These are phyloP conservation scores for Penicillium paxilli DNA, from an alignment of 495 filamentous ascomycete species.

Conservation along the genomic window DNA sequence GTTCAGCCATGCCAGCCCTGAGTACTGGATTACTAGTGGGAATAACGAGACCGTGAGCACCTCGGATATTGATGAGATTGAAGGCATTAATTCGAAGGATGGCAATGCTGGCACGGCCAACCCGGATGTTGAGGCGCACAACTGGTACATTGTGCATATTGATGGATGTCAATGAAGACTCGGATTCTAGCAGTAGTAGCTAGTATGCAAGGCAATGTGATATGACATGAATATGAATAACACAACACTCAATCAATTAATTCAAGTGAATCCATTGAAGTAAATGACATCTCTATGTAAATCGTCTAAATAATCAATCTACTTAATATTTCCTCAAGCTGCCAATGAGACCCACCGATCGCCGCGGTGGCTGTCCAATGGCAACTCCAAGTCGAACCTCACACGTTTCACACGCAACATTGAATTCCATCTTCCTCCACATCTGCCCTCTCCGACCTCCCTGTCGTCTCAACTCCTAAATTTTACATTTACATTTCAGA, in stretches of 20 bases:
- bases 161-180: slow-evolving; percentile 15
- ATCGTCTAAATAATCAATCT: too few relatives aligned
- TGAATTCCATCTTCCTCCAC: not conserved
- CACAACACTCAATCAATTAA: too few relatives aligned
- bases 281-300: too few relatives aligned
- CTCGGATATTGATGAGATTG: slow-evolving; percentile 39
- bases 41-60: slow-evolving; percentile 40
- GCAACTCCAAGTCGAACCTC: too few relatives aligned
- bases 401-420: too few relatives aligned
- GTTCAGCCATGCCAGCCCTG: slow-evolving; percentile 64
- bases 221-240: not conserved
- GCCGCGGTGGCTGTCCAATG: too few relatives aligned
- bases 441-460: not conserved
- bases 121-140: slow-evolving; percentile 10
- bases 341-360: not conserved
- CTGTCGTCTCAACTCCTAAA: not conserved
- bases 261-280: too few relatives aligned
- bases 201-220: not conserved
- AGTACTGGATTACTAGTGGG: slow-evolving; percentile 60
- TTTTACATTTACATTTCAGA: too few relatives aligned
- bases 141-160: slow-evolving; percentile 26
- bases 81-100: slow-evolving; percentile 30
- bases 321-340: too few relatives aligned
- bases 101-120: slow-evolving; percentile 39
- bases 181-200: not conserved